Evolutionary conservation across 1,139 yeast genomes (phyloP).

Genomic region (Saccharomyces hybrid): DNA sequence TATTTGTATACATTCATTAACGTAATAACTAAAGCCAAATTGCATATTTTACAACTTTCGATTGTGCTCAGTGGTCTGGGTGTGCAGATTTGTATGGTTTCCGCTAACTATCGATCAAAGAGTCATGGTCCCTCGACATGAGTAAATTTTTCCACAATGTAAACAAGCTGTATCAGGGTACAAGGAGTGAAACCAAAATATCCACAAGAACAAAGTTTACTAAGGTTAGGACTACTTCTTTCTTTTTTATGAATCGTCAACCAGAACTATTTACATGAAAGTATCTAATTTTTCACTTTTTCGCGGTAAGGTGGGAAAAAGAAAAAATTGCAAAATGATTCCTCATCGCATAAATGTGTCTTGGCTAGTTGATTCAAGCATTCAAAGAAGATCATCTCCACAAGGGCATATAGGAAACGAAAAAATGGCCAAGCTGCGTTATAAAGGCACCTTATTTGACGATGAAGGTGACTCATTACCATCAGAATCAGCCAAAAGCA

Average conservation of each 20-base stretch:
- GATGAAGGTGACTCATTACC: neutral
- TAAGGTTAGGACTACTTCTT: no score
- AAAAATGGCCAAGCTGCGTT: neutral
- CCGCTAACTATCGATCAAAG: no score
- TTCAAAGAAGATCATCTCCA: neutral
- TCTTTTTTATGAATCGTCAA: neutral
- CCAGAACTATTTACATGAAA: neutral
- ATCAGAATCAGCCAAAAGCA: neutral
- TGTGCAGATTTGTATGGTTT: neutral
- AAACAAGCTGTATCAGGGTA: no score
- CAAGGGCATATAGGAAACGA: no score
- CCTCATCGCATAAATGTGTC: neutral
- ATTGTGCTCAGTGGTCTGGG: neutral
- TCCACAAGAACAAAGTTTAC: no score
- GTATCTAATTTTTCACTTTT: neutral
- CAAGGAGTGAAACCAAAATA: neutral
- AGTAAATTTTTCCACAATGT: no score
- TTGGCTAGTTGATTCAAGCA: neutral
- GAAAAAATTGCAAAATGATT: neutral
- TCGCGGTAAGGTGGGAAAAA: neutral
- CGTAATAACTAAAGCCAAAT: no score
- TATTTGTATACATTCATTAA: neutral
- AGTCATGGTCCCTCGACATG: no score
- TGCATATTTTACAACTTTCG: neutral
- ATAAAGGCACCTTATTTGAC: neutral